Evolutionary conservation across 768 basidiomycete species (phyloP), one percentile per base, ranked within the genome.

Genomic region (Artomyces pyxidatus): DNA sequence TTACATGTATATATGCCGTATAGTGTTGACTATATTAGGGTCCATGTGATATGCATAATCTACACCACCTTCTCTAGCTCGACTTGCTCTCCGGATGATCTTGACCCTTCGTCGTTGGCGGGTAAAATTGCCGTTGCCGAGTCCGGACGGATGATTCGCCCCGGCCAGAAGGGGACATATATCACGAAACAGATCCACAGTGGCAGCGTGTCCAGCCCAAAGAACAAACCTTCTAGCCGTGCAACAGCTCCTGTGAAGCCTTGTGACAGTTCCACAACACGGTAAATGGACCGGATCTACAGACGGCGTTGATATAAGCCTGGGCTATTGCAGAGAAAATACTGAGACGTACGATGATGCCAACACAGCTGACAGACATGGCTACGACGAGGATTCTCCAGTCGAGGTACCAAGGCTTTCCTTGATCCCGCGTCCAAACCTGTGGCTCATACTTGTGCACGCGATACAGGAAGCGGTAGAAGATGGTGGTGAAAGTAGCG

Each of bases 161-260:
- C 80, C 3, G 83, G 85, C 83, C 84, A 88, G 61, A 82, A 79
- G 12, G 68, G 57, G 16, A 75, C 65, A 56, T 82, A 85, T 12
- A 77, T 65, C 0, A 62, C 63, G 38, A 81, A 74, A 22, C 83
- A 81, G 27, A 86, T 59, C 51, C 81, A 73, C 7, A 86, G 69
- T 7, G 84, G 85, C 4, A 85, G 68, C 0, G 82, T 76, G 60
- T 89, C 80, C 32, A 87, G 68, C 1, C 66, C 75, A 59, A 85
- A 88, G 62, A 88, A 85, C 55, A 72, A 77, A 3, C 59, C 62
- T 61, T 87, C 83, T 4, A 72, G 74, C 2, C 71, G 79, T 6
- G 77, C 71, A 17, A 87, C 70, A 30, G 68, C 66, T 3, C 82
- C 82, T 21, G 62, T 50, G 61, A 68, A 85, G n/a, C 86, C 86